Evolutionary conservation across 2,329 filamentous ascomycete genomes (phyloP), one percentile per base, ranked within the genome.

Genomic region (Exophiala aquamarina): DNA sequence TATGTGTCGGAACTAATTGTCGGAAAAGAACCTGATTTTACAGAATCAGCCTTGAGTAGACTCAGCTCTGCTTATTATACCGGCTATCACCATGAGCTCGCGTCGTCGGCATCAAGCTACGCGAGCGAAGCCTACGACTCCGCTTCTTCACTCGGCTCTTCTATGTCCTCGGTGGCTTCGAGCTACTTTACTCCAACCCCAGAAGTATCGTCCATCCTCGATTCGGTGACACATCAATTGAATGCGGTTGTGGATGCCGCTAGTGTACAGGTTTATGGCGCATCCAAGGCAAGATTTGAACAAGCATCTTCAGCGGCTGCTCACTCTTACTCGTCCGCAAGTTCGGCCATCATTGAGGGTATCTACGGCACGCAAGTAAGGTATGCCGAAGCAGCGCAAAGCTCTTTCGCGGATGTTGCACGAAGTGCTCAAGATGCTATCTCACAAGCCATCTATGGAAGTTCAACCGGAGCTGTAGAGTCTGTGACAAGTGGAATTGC

Each of bases 11-110:
- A 94, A 65, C 73, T 94, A 1, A 74, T 95, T 11, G 70, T 77
- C 32, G 89, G 87, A 43, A 89, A 85, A 64, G 89, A 94, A 63
- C 84, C 87, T 0, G 82, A 83, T 11, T 94, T 89, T 60, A 90
- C 85, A 0, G 87, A 94, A 61, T 90, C 86, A 49, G 85, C 92
- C 3, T 82, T 89, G 67, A 81, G 74, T 42, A 80, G 86, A 41
- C 75, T 95, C 10, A 79, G 81, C 46, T 83, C 79, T 3, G 86
- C 82, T 1, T 93, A 92, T 61, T 80, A 82, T 18, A 87, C 83
- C 0, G 85, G 82, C 13, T 63, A 63, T 41, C 61, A 57, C 33
- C 51, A 35, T 57, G 47, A 58, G 46, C 44, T 61, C 11, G 64
- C 64, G 3, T 72, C 76, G 1, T 76, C 76, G 3, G 77, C 72